Percentiles rank a stretch among this genome's conserved stretches.
Evolutionary conservation across 495 filamentous ascomycete genomes (phyloP).

Genomic region (Talaromyces adpressus): DNA sequence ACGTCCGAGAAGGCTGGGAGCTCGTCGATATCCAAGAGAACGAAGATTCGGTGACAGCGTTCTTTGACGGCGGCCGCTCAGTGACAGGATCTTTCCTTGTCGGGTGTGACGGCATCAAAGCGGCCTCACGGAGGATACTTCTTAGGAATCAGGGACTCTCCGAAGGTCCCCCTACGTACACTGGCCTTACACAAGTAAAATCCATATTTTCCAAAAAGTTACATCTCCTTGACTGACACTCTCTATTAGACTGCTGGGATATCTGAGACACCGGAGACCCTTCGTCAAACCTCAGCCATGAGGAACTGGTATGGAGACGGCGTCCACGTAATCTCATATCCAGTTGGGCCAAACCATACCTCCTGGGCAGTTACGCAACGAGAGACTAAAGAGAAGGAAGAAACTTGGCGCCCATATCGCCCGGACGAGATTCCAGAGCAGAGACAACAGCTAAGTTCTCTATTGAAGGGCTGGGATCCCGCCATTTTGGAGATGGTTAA

Average conservation of each 20-base stretch:
- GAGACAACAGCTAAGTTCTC: not conserved
- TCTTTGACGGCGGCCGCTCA: conserved; percentile 6
- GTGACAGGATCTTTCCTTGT: conserved; percentile 15
- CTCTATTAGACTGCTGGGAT: conserved; percentile 6
- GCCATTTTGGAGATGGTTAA: conserved; percentile 9
- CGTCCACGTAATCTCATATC: conserved; percentile 16
- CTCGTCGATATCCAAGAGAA: conserved; percentile 11
- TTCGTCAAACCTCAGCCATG: conserved; percentile 5
- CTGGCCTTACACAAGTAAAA: too few relatives aligned
- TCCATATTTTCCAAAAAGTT: too few relatives aligned
- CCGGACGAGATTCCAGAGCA: not conserved
- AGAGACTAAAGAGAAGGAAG: conserved; percentile 9
- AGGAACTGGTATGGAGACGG: conserved; percentile 18
- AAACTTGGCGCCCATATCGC: conserved; percentile 11
- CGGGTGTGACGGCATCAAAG: conserved; percentile 19
- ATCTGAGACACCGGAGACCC: conserved; percentile 8
- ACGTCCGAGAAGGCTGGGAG: conserved; percentile 12
- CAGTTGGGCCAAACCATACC: conserved; percentile 10
- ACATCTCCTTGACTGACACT: too few relatives aligned
- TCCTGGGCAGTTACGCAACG: conserved; percentile 19
- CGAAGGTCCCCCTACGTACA: too few relatives aligned
- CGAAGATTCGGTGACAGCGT: conserved; percentile 10
- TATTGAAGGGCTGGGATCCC: conserved; percentile 12
- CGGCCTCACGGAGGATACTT: conserved; percentile 8
- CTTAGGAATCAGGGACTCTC: not conserved